These are phyloP conservation scores for Tagetes patula DNA, from an alignment of 129 eudicot genomes.

Conservation along the genomic window DNA sequence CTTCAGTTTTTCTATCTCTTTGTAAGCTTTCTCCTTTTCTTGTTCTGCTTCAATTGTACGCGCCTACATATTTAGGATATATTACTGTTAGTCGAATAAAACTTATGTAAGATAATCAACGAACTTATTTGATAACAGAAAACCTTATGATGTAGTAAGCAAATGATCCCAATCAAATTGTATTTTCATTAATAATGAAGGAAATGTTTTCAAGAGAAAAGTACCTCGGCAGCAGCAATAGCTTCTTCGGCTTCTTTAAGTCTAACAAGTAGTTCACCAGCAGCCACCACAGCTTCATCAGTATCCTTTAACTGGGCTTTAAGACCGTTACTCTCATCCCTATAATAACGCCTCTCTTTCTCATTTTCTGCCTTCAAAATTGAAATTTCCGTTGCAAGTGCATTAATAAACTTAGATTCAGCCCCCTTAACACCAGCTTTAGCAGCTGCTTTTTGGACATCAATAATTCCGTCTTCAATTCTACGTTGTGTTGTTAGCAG, in stretches of 20 bases:
- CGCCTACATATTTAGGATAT: constrained; percentile 45
- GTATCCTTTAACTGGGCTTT: constrained; percentile 87
- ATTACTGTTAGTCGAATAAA: not conserved
- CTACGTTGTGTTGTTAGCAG: constrained; percentile 68
- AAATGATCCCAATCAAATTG: not conserved
- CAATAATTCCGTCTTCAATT: constrained; percentile 73
- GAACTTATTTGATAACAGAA: not conserved
- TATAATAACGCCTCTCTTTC: constrained; percentile 59
- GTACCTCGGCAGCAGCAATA: constrained; percentile 75
- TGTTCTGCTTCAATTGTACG: constrained; percentile 64
- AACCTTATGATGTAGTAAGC: not conserved
- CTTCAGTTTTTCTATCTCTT: constrained; percentile 61
- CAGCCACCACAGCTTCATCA: constrained; percentile 95
- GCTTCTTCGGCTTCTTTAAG: constrained; percentile 97
- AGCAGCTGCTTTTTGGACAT: constrained; percentile 85
- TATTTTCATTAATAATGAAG: not conserved
- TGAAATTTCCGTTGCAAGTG: constrained; percentile 81
- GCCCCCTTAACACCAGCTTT: constrained; percentile 84
- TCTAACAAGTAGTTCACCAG: constrained; percentile 89
- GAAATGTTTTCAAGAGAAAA: constrained; percentile 10
- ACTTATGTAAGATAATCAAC: not conserved
- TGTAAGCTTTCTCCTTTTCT: constrained; percentile 69
- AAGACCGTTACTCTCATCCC: constrained; percentile 80
- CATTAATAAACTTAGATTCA: constrained; percentile 74
- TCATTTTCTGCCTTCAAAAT: constrained; percentile 73